Base-by-base conservation (phyloP, 495 filamentous ascomycete genomes). In the Friedmanniomyces simplex region DNA sequence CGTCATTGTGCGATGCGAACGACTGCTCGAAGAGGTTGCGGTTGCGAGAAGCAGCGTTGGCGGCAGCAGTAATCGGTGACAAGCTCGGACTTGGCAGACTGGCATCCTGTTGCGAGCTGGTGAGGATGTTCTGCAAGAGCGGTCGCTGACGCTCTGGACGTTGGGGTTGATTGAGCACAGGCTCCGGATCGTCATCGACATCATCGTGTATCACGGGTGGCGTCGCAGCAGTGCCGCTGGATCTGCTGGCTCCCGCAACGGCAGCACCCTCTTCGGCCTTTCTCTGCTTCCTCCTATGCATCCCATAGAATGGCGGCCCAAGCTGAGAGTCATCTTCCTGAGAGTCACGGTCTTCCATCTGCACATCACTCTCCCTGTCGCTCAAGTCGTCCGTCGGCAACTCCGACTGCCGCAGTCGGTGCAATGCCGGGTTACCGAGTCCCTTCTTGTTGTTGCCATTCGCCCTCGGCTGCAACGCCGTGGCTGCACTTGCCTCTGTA, bases 81-180 rank as follows among this genome's bases (percentile, higher is more conserved):
- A 97, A 74, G 60, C 93, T 90, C 37, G 93, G 93, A 66, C 93
- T 97, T 32, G 94, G 94, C 50, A 99, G 75, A 68, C 89, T 96
- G 60, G 87, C 87, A 71, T 95, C 90, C 67, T 93, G 87, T 25
- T 82, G 81, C 28, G 82, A 81, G 26, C 77, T 70, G 1, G 83
- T 82, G 65, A 83, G 86, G 52, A 85, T 72, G 32, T 57, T 63
- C 30, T 54, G 61, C 21, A 58, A 41, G n/a, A 60, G 36, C 62
- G 68, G 46, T 51, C 58, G 48, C 22, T 32, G 30, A 36, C 49
- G 49, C n/a, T 36, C 49, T 20, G 26, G 26, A 2, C 6, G 49
- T 4, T 20, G 49, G 1, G 25, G 30, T 8, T 36, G 2, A 16
- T 43, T 6, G 18, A 20, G 18, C 14, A 16, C 18, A 16, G 39